Evolutionary conservation across 208 protist species (phyloP), one percentile per base, ranked within the genome.

Genomic region (Polymyxa betae): DNA sequence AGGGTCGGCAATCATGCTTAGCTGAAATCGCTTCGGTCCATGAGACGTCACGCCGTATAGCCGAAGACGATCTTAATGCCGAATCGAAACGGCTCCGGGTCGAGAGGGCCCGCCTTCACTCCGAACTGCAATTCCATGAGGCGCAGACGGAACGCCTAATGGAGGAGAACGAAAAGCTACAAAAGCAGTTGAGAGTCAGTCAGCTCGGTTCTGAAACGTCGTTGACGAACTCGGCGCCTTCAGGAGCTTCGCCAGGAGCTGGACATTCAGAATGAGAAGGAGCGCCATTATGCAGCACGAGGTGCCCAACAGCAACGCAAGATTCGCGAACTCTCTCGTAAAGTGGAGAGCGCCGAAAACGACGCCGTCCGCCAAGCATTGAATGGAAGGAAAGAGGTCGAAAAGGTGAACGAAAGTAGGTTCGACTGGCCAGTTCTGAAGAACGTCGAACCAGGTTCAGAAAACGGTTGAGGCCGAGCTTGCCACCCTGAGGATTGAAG

Each of bases 221-320:
- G 49, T 20, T 82, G 72, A 35, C n/a, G 35, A 82, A 35, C 54
- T 29, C 29, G 54, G 72, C 40, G 72, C 5, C 35, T 20, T 38
- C 72, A 40, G n/a, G 72, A 82, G 72, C 72, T 45, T 38, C 5
- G 35, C 35, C 72, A 43, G 40, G 35, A 82, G 5, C 72, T 66
- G 54, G 54, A 66, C 16, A 16, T 66, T 29, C 20, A 16, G 16
- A 29, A 16, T 66, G 54, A 29, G 20, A 66, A 82, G 72, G 72
- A 82, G 5, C 72, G n/a, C 16, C n/a, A 40, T 20, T 5, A 35
- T 5, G 72, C 72, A 20, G 72, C 5, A 82, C 72, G 72, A 5
- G 72, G 72, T n/a, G 72, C 72, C 40, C 72, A 82, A 43, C 72
- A 82, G n/a, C 72, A 82, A n/a, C 72, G 72, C 5, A 35, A 43